A percentile compares a stretch with the other conserved stretches of the same genome.
phyloP scores from a whole-genome alignment of 2,329 filamentous ascomycete species.

The Magnaporthales sp. region DNA sequence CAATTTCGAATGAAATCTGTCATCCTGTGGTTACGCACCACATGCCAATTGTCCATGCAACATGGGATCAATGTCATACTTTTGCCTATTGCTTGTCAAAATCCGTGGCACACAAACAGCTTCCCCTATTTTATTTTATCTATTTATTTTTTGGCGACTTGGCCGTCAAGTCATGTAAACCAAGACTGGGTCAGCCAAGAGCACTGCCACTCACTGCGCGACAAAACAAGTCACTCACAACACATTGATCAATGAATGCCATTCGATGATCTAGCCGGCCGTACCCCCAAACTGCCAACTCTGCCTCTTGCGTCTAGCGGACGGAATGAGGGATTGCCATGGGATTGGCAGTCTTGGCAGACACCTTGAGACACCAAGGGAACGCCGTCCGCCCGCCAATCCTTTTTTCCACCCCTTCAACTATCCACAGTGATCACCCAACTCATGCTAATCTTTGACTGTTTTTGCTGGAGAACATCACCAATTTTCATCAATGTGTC shows the following conservation, averaged over 20 bases:
- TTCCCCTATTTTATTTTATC: background rate
- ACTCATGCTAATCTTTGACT: background rate
- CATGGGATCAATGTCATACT: background rate
- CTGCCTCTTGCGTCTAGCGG: background rate
- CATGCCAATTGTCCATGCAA: background rate
- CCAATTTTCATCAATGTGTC: background rate
- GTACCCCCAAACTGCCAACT: background rate
- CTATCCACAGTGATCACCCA: background rate
- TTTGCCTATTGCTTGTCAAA: background rate
- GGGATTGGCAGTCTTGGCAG: slow-evolving; percentile 2
- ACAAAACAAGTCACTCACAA: background rate
- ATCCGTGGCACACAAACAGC: background rate
- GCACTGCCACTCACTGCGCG: background rate
- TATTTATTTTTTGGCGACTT: background rate
- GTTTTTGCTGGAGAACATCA: background rate
- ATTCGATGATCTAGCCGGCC: background rate
- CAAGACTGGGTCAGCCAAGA: background rate
- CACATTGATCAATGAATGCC: background rate
- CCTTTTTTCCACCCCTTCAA: background rate
- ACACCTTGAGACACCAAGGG: background rate
- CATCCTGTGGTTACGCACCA: background rate
- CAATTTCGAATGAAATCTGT: background rate
- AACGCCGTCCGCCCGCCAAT: background rate
- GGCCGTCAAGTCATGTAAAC: background rate
- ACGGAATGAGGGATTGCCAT: slow-evolving; percentile 2